Percentiles rank a stretch among this genome's conserved stretches.
These are phyloP conservation scores for Candida dajiaensis DNA, from an alignment of 805 yeast species.

Conservation along the genomic window DNA sequence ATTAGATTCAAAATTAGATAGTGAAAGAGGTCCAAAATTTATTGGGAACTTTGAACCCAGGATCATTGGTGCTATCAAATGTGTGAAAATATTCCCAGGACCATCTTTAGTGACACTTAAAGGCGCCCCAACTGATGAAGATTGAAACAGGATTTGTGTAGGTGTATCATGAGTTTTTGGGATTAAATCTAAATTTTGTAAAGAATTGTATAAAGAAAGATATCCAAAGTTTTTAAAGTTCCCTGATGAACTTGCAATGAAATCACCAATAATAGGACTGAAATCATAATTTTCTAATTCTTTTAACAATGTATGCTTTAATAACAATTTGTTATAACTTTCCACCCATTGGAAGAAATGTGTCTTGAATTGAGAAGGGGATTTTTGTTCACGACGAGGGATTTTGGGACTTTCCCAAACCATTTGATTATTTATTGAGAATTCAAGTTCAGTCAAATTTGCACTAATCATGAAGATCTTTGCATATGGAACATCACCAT, in stretches of 20 bases:
- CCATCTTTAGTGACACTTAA: slow-evolving; percentile 3
- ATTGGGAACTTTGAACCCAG: slow-evolving; percentile 10
- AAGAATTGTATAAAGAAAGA: slow-evolving; percentile 17
- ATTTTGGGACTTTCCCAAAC: slow-evolving; percentile 55
- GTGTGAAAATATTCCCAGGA: slow-evolving; percentile 20
- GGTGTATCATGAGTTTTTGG: slow-evolving; percentile 2
- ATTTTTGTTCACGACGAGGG: background rate
- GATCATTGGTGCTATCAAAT: slow-evolving; percentile 18
- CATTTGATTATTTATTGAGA: slow-evolving; percentile 56
- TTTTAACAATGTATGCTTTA: slow-evolving; percentile 25
- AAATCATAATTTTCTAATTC: slow-evolving; percentile 37
- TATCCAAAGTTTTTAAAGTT: slow-evolving; percentile 25
- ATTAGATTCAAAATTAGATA: slow-evolving; percentile 19
- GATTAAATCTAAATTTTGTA: slow-evolving; percentile 11
- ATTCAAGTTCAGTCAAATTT: slow-evolving; percentile 51
- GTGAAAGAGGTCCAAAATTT: slow-evolving; percentile 9
- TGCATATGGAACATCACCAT: slow-evolving; percentile 23
- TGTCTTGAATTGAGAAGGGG: slow-evolving; percentile 32
- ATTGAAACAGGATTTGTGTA: slow-evolving; percentile 27
- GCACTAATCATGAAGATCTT: slow-evolving; percentile 55
- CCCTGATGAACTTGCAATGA: slow-evolving; percentile 54
- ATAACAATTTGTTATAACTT: slow-evolving; percentile 31
- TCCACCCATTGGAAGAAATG: slow-evolving; percentile 40
- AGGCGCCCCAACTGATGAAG: slow-evolving; percentile 26
- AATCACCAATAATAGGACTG: slow-evolving; percentile 40